Evolutionary conservation across 176 grass and related monocot species (phyloP).

Genomic region (Microstegium vimineum): DNA sequence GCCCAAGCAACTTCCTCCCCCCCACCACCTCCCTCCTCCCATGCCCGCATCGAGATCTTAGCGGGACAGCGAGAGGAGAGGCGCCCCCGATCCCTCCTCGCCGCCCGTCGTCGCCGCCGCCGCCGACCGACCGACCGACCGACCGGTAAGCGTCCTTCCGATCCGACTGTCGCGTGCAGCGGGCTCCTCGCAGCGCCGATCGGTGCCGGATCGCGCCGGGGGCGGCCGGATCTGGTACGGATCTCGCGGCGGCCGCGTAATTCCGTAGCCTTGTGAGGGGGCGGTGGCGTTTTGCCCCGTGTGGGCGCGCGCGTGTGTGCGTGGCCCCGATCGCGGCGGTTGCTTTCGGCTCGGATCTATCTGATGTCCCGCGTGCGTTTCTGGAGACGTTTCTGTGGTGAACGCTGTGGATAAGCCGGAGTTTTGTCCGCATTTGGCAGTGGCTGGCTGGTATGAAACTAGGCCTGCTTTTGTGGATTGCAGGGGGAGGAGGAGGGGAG

Average conservation of each 20-base stretch:
- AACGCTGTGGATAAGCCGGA: conserved; percentile 46
- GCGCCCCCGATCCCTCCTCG: conserved; percentile 36
- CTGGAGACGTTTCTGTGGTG: conserved; percentile 41
- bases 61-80: conserved; percentile 36
- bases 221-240: conserved; percentile 51
- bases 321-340: conserved; percentile 33
- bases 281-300: conserved; percentile 19
- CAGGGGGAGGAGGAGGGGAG: conserved; percentile 67
- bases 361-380: conserved; percentile 24
- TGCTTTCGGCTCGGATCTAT: conserved; percentile 54
- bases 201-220: conserved; percentile 30
- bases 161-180: neutral
- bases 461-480: conserved; percentile 46
- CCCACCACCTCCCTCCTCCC: conserved; percentile 6
- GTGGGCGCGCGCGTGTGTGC: neutral
- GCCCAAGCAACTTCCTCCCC: conserved; percentile 45
- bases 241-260: conserved; percentile 36
- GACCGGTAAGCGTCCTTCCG: conserved; percentile 36
- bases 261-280: conserved; percentile 11
- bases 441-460: conserved; percentile 44
- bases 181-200: neutral
- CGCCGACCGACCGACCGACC: conserved; percentile 21
- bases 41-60: conserved; percentile 57
- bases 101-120: conserved; percentile 7
- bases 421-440: conserved; percentile 46